Evolutionary conservation across 75 land plant genomes (phyloP), one percentile per base, ranked within the genome.

Genomic region (Azolla pinnata): DNA sequence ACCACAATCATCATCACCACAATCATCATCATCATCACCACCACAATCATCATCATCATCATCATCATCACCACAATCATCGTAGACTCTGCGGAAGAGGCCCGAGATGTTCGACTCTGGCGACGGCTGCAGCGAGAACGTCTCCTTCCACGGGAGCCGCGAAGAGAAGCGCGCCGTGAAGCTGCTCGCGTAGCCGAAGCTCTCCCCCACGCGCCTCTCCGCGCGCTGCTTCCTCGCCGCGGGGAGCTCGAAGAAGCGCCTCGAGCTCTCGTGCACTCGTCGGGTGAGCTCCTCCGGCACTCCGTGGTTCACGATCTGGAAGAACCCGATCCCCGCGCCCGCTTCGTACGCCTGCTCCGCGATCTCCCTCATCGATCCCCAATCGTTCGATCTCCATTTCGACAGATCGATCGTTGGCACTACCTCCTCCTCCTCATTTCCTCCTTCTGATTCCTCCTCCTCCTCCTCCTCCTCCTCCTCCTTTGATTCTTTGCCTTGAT

Each of bases 81-180:
- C 54, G 24, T 76, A 25, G 31, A 27, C 18, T 27, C 65, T 64
- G 16, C 32, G 19, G 62, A 82, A 50, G 48, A 73, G 71, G 1
- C 67, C 56, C 1, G 62, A 62, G 9, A 86, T 66, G 32, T 44
- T 35, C 1, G 60, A 61, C 25, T 24, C 26, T 1, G 55, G 31
- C 2, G 31, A 18, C 65, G 68, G 78, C 5, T 59, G 57, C 21
- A 86, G 62, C 1, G 89, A 82, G 18, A 86, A 63, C 0, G 81
- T 81, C 67, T 82, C 89, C 56, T 82, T 86, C 89, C 89, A 86
- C 0, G 85, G 89, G 12, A 81, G 60, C 31, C 74, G 76, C n/a
- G 77, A 70, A 17, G 78, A 42, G 69, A 86, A 82, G 28, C 89
- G 62, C 9, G 70, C 82, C 23, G 78, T 48, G 29, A 74, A 75